Percentiles rank a stretch among this genome's conserved stretches.
phyloP scores from a whole-genome alignment of 169 alveolate species.

The Plasmodium knowlesi region DNA sequence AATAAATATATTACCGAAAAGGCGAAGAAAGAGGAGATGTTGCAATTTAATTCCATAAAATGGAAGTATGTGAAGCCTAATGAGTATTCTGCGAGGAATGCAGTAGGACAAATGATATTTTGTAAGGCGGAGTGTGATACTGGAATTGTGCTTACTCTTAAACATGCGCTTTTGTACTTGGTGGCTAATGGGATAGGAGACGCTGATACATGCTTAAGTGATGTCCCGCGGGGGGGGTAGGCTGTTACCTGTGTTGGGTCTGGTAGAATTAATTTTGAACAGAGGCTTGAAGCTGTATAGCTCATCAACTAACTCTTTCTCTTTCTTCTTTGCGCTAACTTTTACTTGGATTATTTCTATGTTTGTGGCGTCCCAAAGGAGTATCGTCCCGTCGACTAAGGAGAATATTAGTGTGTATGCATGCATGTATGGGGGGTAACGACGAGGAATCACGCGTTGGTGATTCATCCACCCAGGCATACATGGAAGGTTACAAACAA shows the following conservation, averaged over 20 bases:
- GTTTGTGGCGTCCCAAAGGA: slow-evolving; percentile 71
- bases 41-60: slow-evolving; percentile 48
- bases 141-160: neutral
- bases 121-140: neutral
- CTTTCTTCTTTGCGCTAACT: slow-evolving; percentile 48
- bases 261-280: slow-evolving; percentile 47
- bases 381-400: slow-evolving; percentile 60
- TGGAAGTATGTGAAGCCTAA: slow-evolving; percentile 66
- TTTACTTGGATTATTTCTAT: slow-evolving; percentile 34
- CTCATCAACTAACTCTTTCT: slow-evolving; percentile 49
- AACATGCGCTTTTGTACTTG: neutral
- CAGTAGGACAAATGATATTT: neutral
- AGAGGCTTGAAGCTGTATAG: slow-evolving; percentile 62
- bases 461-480: neutral
- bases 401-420: neutral
- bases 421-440: neutral
- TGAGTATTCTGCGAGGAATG: slow-evolving; percentile 36
- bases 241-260: slow-evolving; percentile 66
- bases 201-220: neutral
- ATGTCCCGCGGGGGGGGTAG: neutral
- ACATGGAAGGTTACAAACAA: neutral
- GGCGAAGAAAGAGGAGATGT: slow-evolving; percentile 50
- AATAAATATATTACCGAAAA: slow-evolving; percentile 39
- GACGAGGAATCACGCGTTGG: neutral
- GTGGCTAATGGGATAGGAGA: neutral